Percentiles rank a stretch among this genome's conserved stretches.
Evolutionary conservation across 139 green algal genomes (phyloP).

Genomic region (Chlamydomonas sphaeroides): DNA sequence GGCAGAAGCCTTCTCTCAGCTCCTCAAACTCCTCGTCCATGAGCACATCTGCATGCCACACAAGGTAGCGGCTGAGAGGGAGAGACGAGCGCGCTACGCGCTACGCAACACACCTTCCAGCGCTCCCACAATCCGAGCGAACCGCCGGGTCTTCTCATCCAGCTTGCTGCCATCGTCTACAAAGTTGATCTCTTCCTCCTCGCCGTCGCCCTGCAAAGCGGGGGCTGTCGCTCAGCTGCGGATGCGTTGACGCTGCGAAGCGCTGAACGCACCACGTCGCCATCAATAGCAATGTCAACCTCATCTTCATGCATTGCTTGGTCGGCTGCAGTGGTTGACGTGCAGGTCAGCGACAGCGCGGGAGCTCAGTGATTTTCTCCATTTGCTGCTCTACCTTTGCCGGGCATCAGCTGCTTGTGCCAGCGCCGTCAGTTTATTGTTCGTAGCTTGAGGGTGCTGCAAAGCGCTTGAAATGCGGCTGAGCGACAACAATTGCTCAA

Average conservation of each 20-base stretch:
- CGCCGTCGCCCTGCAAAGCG: constrained; percentile 1
- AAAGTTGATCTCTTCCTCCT: constrained; percentile 56
- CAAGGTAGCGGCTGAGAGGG: too few relatives aligned
- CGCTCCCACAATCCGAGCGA: constrained; percentile 51
- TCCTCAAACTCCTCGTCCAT: constrained; percentile 61
- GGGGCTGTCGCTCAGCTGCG: too few relatives aligned
- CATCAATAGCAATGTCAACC: constrained; percentile 2
- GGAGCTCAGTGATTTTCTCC: too few relatives aligned
- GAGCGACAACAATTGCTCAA: too few relatives aligned
- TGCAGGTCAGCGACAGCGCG: too few relatives aligned
- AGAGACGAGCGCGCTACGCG: too few relatives aligned
- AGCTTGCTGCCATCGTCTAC: constrained; percentile 50
- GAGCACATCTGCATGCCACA: constrained; percentile 56
- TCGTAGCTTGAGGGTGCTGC: too few relatives aligned
- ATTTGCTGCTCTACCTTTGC: too few relatives aligned
- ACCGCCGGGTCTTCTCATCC: constrained; percentile 42
- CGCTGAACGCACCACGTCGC: neutral
- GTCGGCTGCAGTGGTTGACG: neutral
- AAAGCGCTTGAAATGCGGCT: too few relatives aligned
- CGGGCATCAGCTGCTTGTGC: too few relatives aligned
- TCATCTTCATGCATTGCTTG: constrained; percentile 27
- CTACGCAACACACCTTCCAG: constrained; percentile 51
- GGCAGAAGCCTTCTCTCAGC: constrained; percentile 48
- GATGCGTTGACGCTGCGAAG: neutral
- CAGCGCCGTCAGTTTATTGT: too few relatives aligned